A percentile compares a stretch with the other conserved stretches of the same genome.
Conservation (phyloP, 2,329 filamentous ascomycete species). For the Hirsutella rhossiliensis region DNA sequence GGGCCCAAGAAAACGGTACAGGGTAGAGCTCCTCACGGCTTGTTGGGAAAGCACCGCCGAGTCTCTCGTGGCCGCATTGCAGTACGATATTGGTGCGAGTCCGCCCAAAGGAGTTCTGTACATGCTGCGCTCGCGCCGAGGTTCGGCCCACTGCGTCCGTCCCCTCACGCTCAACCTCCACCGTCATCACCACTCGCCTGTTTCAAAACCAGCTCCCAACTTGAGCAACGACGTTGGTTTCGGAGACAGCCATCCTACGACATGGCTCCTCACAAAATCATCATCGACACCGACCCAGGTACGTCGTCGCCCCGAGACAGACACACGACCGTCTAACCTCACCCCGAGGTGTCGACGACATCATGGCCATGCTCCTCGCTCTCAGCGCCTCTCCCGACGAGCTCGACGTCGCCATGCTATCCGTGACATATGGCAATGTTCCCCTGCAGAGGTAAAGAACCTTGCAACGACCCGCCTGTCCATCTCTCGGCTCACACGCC, state of each 20-base stretch:
- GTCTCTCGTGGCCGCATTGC: too few relatives aligned
- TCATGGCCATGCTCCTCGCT: slow-evolving; percentile 77
- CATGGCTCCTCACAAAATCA: slow-evolving; percentile 66
- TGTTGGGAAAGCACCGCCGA: too few relatives aligned
- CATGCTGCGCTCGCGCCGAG: too few relatives aligned
- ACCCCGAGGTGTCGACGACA: slow-evolving; percentile 68
- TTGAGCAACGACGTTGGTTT: neutral
- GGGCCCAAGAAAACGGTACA: too few relatives aligned
- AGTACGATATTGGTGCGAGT: too few relatives aligned
- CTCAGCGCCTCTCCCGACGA: slow-evolving; percentile 73
- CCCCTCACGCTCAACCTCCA: neutral
- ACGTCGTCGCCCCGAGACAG: slow-evolving; percentile 10
- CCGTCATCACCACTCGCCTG: neutral
- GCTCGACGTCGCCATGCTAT: slow-evolving; percentile 74
- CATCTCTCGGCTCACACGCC: neutral
- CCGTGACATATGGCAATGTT: slow-evolving; percentile 89
- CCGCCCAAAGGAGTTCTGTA: too few relatives aligned
- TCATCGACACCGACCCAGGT: slow-evolving; percentile 94
- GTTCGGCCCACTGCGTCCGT: too few relatives aligned
- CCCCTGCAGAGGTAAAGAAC: slow-evolving; percentile 59
- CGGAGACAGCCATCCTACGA: too few relatives aligned
- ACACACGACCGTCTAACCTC: neutral
- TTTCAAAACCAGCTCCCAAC: neutral
- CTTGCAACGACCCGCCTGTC: neutral
- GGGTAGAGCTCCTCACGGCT: too few relatives aligned